These are phyloP conservation scores for Globisporangium barbulae DNA, from an alignment of 352 stramenopile genomes.

Conservation along the genomic window DNA sequence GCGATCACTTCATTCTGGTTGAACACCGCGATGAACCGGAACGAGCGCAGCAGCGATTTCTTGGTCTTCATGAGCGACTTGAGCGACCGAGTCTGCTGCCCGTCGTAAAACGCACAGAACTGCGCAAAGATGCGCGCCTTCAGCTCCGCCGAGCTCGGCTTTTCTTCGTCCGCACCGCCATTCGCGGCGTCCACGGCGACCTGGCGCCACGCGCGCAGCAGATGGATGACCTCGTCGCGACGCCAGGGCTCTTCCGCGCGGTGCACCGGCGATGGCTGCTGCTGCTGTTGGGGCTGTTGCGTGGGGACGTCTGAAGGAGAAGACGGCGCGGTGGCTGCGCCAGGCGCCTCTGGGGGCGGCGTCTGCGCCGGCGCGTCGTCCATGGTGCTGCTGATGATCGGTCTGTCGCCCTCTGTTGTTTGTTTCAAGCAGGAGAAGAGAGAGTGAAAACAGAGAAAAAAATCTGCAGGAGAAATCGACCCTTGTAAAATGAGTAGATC, in stretches of 20 bases:
- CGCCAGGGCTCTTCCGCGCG: background rate
- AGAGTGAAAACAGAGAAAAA: background rate
- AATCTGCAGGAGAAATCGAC: slow-evolving; percentile 3
- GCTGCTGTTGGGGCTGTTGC: background rate
- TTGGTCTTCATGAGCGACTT: slow-evolving; percentile 17
- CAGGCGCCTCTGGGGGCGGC: background rate
- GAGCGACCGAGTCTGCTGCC: background rate
- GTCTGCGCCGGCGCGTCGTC: slow-evolving; percentile 2
- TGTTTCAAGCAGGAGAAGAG: background rate
- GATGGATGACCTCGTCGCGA: slow-evolving; percentile 6
- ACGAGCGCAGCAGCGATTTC: slow-evolving; percentile 17
- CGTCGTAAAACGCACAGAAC: slow-evolving; percentile 2
- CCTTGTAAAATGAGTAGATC: slow-evolving; percentile 4
- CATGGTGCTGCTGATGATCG: background rate
- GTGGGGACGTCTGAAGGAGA: background rate
- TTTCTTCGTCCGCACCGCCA: background rate
- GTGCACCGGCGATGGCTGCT: background rate
- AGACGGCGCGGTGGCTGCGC: background rate
- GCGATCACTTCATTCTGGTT: slow-evolving; percentile 17
- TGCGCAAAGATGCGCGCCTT: slow-evolving; percentile 7
- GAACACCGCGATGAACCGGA: slow-evolving; percentile 17
- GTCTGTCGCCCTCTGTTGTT: background rate
- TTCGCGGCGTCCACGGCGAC: background rate
- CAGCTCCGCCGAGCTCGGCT: background rate
- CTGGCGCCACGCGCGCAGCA: slow-evolving; percentile 7